Percentiles rank a stretch among this genome's conserved stretches.
phyloP scores from a whole-genome alignment of 257 asterid genomes.

The Rubia yunnanensis region DNA sequence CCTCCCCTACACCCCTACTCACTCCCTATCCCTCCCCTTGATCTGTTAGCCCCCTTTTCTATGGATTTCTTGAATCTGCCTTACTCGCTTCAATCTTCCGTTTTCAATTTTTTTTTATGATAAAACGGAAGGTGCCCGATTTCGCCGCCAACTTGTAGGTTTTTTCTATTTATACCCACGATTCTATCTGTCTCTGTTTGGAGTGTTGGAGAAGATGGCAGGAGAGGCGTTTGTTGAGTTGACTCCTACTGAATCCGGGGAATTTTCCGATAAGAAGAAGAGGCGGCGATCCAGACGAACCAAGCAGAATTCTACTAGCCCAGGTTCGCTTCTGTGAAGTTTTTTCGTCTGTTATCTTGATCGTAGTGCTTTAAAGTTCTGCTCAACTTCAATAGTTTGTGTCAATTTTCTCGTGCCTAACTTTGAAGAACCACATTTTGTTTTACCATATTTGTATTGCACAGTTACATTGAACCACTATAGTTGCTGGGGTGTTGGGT shows the following conservation, averaged over 20 bases:
- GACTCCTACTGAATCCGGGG: constrained; percentile 12
- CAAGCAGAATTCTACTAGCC: constrained; percentile 28
- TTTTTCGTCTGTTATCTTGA: background rate
- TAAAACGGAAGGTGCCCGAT: constrained; percentile 25
- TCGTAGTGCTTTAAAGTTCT: background rate
- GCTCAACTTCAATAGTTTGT: background rate
- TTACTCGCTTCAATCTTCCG: constrained; percentile 19
- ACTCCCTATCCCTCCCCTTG: background rate
- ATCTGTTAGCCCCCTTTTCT: background rate
- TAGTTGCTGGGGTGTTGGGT: background rate
- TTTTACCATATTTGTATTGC: background rate
- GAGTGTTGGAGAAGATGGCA: constrained; percentile 13
- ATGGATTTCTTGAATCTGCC: background rate
- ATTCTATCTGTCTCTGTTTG: background rate
- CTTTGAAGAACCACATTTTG: background rate
- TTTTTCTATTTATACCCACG: background rate
- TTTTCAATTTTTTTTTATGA: constrained; percentile 7
- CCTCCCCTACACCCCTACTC: background rate
- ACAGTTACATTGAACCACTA: background rate
- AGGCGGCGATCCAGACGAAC: constrained; percentile 45
- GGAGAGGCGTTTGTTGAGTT: constrained; percentile 20
- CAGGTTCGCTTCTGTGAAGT: constrained; percentile 11
- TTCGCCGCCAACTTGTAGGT: constrained; percentile 4
- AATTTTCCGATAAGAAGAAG: constrained; percentile 31
- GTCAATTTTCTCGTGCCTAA: background rate